phyloP scores from a whole-genome alignment of 2,329 filamentous ascomycete genomes.

The Cyphellophora attinorum region DNA sequence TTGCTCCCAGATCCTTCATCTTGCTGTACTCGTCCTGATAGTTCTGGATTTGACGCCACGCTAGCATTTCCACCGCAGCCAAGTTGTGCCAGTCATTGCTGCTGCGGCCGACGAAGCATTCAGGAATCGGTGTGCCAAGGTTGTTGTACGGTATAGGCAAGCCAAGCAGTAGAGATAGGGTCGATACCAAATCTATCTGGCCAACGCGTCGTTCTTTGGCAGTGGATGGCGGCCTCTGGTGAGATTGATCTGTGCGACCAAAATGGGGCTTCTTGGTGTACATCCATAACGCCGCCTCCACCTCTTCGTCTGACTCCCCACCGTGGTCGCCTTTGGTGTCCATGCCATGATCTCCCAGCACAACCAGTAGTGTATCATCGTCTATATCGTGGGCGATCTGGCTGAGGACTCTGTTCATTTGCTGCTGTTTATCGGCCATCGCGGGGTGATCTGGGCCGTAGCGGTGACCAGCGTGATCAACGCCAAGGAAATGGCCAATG shows the following conservation, averaged over 20 bases:
- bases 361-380: conserved; percentile 76
- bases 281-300: conserved; percentile 95
- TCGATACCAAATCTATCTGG: conserved; percentile 94
- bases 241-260: conserved; percentile 59
- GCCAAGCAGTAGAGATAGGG: conserved; percentile 75
- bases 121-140: conserved; percentile 82
- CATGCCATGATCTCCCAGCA: conserved; percentile 99
- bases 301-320: conserved; percentile 94
- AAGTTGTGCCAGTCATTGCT: conserved; percentile 62
- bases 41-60: conserved; percentile 75
- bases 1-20: conserved; percentile 13
- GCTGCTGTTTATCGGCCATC: conserved; percentile 80
- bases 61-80: conserved; percentile 63
- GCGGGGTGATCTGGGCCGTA: conserved; percentile 89
- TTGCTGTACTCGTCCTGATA: conserved; percentile 76
- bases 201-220: conserved; percentile 68
- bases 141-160: conserved; percentile 95
- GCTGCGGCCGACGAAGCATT: conserved; percentile 59
- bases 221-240: conserved; percentile 50
- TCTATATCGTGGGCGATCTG: conserved; percentile 64
- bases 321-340: conserved; percentile 94
- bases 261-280: conserved; percentile 84
- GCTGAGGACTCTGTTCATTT: conserved; percentile 78
- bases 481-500: conserved; percentile 86
- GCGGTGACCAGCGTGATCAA: conserved; percentile 92